phyloP scores from a whole-genome alignment of 768 basidiomycete species.

The Xerocomus spinulosus region DNA sequence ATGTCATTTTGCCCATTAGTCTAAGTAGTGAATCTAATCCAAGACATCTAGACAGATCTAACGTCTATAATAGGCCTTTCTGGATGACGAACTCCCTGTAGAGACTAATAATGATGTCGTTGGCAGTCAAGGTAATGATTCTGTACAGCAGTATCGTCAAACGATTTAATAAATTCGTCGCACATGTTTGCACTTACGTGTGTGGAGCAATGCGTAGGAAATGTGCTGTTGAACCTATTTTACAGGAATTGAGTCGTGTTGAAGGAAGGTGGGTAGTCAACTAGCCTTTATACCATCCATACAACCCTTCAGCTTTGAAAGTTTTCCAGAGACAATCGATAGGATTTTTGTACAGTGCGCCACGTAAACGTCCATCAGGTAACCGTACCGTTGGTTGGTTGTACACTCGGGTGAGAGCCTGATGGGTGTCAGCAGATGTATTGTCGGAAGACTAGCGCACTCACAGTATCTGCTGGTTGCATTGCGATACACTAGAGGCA shows the following conservation, averaged over 20 bases:
- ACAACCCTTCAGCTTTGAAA: constrained; percentile 78
- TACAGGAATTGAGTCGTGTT: background rate
- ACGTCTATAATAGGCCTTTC: constrained; percentile 10
- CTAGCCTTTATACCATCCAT: constrained; percentile 94
- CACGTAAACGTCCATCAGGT: constrained; percentile 67
- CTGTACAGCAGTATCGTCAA: constrained; percentile 33
- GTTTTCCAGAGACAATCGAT: constrained; percentile 98
- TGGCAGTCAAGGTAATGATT: constrained; percentile 86
- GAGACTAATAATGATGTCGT: constrained; percentile 69
- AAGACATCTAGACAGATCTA: background rate
- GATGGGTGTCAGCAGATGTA: constrained; percentile 5
- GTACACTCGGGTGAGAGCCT: constrained; percentile 92
- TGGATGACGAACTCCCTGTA: constrained; percentile 46
- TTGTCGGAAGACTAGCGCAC: constrained; percentile 20
- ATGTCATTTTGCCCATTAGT: background rate
- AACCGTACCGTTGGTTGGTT: constrained; percentile 81
- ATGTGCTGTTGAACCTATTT: constrained; percentile 84
- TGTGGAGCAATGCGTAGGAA: constrained; percentile 90
- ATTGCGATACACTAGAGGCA: constrained; percentile 69
- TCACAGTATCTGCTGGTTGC: constrained; percentile 90
- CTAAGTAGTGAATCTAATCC: background rate
- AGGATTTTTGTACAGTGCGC: constrained; percentile 83
- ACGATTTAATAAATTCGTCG: background rate
- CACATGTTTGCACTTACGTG: constrained; percentile 52
- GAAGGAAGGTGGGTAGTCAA: background rate